A percentile compares a stretch with the other conserved stretches of the same genome.
Conservation (phyloP, 306 rosid genomes). For the Dryas alaskensis region DNA sequence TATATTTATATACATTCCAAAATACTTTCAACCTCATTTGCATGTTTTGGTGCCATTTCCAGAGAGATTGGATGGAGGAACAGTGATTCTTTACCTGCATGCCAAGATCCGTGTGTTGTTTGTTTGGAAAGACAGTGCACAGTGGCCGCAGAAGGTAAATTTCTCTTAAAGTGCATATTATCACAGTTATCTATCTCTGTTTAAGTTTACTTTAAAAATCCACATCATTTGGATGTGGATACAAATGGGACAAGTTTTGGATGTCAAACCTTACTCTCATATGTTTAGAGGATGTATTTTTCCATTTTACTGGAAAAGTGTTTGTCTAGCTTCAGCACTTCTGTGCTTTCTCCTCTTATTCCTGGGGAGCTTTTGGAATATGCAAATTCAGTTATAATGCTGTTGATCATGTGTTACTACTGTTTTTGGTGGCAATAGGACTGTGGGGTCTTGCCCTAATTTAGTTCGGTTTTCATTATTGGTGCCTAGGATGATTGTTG, state of each 20-base stretch:
- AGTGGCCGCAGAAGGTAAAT: slow-evolving; percentile 87
- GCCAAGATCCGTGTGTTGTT: slow-evolving; percentile 88
- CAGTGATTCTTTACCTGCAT: slow-evolving; percentile 51
- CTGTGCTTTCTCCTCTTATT: not conserved
- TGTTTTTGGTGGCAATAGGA: not conserved
- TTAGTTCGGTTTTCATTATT: not conserved
- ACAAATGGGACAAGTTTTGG: not conserved
- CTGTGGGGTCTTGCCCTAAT: not conserved
- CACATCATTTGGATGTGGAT: not conserved
- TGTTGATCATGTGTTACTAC: not conserved
- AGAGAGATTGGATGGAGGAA: slow-evolving; percentile 92
- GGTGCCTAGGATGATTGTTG: not conserved
- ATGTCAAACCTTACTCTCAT: not conserved
- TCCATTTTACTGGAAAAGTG: not conserved
- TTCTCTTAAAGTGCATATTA: not conserved
- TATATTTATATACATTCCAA: slow-evolving; percentile 12
- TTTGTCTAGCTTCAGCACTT: not conserved
- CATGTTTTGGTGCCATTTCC: slow-evolving; percentile 27
- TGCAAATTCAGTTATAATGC: not conserved
- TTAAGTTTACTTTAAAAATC: not conserved
- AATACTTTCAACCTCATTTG: not conserved
- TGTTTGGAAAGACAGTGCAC: slow-evolving; percentile 90
- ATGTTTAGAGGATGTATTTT: not conserved
- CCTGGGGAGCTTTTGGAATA: not conserved
- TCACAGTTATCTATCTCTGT: not conserved